Percentiles rank a stretch among this genome's conserved stretches.
Conservation (phyloP, 768 basidiomycete genomes). For the Tulasnella calospora region DNA sequence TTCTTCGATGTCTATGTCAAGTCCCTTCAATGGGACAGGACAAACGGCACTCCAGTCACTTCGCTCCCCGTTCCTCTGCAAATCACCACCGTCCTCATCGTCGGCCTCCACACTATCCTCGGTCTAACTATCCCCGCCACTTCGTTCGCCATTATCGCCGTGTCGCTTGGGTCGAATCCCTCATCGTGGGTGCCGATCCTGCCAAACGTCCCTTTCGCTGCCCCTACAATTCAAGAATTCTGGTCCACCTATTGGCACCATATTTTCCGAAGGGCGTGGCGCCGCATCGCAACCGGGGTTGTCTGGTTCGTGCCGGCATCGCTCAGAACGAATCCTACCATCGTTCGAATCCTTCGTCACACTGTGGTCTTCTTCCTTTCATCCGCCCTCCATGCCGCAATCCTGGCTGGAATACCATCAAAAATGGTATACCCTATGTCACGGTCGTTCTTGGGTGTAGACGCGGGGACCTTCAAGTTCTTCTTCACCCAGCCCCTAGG, state of each 20-base stretch:
- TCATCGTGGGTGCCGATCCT: conserved; percentile 26
- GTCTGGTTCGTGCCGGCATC: conserved; percentile 11
- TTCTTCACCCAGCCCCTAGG: conserved; percentile 27
- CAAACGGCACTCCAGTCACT: conserved; percentile 12
- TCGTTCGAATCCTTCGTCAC: background rate
- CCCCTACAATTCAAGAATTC: conserved; percentile 25
- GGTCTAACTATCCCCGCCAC: conserved; percentile 15
- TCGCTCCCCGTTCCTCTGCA: conserved; percentile 23
- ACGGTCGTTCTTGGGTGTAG: background rate
- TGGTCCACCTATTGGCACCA: conserved; percentile 26
- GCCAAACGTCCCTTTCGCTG: background rate
- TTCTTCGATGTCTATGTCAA: conserved; percentile 22
- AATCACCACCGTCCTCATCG: conserved; percentile 12
- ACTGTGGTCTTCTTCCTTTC: conserved; percentile 23
- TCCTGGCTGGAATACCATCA: conserved; percentile 13
- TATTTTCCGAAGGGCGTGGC: conserved; percentile 21
- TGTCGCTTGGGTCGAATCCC: conserved; percentile 8
- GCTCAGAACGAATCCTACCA: background rate
- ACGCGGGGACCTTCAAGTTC: conserved; percentile 27
- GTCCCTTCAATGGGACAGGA: background rate
- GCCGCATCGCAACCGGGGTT: conserved; percentile 17
- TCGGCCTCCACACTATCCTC: conserved; percentile 7
- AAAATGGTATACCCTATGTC: background rate
- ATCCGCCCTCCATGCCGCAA: conserved; percentile 18
- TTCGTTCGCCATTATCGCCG: background rate